Conservation (phyloP, 78 protist species). For the Polysphondylium violaceum region DNA sequence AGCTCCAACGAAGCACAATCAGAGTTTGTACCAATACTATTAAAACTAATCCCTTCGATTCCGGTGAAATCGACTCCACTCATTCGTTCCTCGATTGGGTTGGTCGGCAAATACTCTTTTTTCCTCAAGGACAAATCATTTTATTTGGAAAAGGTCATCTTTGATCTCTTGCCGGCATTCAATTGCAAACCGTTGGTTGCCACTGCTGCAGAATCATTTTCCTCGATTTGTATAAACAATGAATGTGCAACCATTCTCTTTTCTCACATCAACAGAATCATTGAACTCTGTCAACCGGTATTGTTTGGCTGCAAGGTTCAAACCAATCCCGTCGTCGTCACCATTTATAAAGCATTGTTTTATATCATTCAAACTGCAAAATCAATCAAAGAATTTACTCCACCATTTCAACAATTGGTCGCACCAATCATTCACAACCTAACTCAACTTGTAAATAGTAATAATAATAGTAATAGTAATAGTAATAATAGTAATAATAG, state of each 20-base stretch:
- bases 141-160: slow-evolving; percentile 18
- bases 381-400: neutral
- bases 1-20: neutral
- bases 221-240: slow-evolving; percentile 10
- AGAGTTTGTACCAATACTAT: slow-evolving; percentile 24
- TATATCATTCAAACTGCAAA: slow-evolving; percentile 3
- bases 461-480: neutral
- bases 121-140: slow-evolving; percentile 20
- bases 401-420: slow-evolving; percentile 20
- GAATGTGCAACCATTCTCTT: slow-evolving; percentile 4
- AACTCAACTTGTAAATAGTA: neutral
- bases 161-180: slow-evolving; percentile 50
- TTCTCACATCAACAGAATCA: slow-evolving; percentile 12
- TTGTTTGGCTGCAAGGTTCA: neutral
- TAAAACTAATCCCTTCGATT: slow-evolving; percentile 27
- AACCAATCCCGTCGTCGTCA: slow-evolving; percentile 16
- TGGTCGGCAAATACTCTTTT: slow-evolving; percentile 42
- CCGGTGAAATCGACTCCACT: slow-evolving; percentile 34
- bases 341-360: slow-evolving; percentile 15
- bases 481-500: neutral
- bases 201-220: slow-evolving; percentile 2
- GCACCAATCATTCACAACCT: slow-evolving; percentile 17
- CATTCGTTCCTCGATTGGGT: slow-evolving; percentile 12
- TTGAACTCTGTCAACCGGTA: slow-evolving; percentile 15
- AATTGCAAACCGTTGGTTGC: neutral